Conservation (phyloP, 495 filamentous ascomycete species). For the Xylaria sp. region DNA sequence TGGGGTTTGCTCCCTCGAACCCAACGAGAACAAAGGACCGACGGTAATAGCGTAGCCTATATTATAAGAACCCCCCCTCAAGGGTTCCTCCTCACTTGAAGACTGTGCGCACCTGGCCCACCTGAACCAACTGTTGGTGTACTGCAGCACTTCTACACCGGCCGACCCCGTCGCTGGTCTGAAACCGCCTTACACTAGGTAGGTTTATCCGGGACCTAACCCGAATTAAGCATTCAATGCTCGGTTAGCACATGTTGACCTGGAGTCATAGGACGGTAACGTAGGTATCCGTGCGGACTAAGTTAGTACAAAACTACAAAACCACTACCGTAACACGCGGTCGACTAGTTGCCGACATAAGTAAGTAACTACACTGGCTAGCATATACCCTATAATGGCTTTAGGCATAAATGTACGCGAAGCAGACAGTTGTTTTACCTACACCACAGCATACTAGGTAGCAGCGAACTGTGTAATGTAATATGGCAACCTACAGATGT, state of each 20-base stretch:
- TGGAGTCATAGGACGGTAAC: background rate
- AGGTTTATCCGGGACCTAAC: background rate
- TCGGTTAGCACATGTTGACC: background rate
- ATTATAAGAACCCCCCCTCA: background rate
- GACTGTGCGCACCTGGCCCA: constrained; percentile 7
- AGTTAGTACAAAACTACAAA: background rate
- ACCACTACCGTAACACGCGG: background rate
- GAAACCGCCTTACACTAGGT: constrained; percentile 1
- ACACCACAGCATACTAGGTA: no score
- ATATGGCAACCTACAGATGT: background rate
- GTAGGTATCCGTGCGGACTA: background rate
- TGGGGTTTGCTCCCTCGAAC: constrained; percentile 14
- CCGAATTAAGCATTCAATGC: background rate
- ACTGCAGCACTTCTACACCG: background rate
- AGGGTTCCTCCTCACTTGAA: background rate
- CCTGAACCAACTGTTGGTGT: background rate
- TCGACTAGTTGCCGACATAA: background rate
- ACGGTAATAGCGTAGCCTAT: constrained; percentile 9
- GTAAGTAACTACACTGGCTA: background rate
- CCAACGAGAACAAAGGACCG: constrained; percentile 4
- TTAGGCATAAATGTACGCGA: background rate
- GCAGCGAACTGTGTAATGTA: no score
- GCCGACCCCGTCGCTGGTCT: background rate
- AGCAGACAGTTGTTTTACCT: background rate
- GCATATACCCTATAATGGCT: background rate